Conservation (phyloP, 2,329 filamentous ascomycete genomes). For the Reticulascus tulasneorum region DNA sequence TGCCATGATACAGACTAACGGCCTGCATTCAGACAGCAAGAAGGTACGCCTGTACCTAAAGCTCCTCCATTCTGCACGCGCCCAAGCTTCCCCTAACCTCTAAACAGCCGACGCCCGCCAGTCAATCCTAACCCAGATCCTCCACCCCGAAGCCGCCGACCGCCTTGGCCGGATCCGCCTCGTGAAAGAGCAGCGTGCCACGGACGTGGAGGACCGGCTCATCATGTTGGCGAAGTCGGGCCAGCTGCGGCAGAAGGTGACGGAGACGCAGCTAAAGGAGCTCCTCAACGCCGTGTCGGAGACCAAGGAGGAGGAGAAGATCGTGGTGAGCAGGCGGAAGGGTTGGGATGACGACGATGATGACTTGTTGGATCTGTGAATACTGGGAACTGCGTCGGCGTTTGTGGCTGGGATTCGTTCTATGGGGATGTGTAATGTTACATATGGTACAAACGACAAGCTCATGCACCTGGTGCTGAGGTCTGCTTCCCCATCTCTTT, state of each 20-base stretch:
- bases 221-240: slow-evolving; percentile 87
- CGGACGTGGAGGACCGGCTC: slow-evolving; percentile 86
- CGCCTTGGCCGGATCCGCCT: slow-evolving; percentile 90
- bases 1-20: too few relatives aligned
- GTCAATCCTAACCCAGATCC: slow-evolving; percentile 83
- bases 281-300: slow-evolving; percentile 81
- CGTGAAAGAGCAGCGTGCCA: slow-evolving; percentile 87
- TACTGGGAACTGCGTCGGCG: slow-evolving; percentile 2
- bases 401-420: too few relatives aligned
- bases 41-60: too few relatives aligned
- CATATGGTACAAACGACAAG: slow-evolving; percentile 8
- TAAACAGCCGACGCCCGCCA: slow-evolving; percentile 64
- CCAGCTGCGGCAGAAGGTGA: slow-evolving; percentile 83
- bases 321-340: slow-evolving; percentile 80
- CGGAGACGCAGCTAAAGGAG: slow-evolving; percentile 90
- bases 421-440: too few relatives aligned
- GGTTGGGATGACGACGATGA: slow-evolving; percentile 83
- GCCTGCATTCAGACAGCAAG: too few relatives aligned
- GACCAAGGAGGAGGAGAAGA: slow-evolving; percentile 73
- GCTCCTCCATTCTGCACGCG: too few relatives aligned
- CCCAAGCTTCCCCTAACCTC: too few relatives aligned
- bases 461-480: neutral
- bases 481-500: slow-evolving; percentile 37
- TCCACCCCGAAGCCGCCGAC: slow-evolving; percentile 89
- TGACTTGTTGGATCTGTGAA: slow-evolving; percentile 62